Conservation (phyloP, 2,329 filamentous ascomycete genomes). For the Colletotrichum magnum region DNA sequence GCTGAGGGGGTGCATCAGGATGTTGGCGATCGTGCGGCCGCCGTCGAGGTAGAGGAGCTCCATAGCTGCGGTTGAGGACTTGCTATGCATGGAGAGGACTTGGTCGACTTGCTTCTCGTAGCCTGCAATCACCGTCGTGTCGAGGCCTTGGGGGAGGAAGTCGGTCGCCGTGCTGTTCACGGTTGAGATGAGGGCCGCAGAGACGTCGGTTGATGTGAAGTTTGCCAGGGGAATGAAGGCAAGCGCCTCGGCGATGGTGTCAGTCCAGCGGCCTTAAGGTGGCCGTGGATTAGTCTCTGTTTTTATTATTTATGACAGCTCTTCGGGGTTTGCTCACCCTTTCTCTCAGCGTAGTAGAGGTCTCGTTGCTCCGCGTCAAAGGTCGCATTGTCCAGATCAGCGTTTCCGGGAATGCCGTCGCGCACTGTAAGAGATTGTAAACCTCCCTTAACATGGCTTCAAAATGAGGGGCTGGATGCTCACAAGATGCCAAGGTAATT, state of each 20-base stretch:
- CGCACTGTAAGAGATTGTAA: background rate
- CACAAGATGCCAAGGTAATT: slow-evolving; percentile 11
- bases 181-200: slow-evolving; percentile 44
- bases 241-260: slow-evolving; percentile 43
- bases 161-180: slow-evolving; percentile 47
- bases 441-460: background rate
- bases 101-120: slow-evolving; percentile 52
- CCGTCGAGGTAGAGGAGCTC: slow-evolving; percentile 51
- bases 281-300: no score
- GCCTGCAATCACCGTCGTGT: slow-evolving; percentile 52
- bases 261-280: slow-evolving; percentile 47
- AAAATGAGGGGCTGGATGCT: no score
- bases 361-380: slow-evolving; percentile 51
- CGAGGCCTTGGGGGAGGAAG: slow-evolving; percentile 50
- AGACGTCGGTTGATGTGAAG: slow-evolving; percentile 44
- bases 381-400: slow-evolving; percentile 48
- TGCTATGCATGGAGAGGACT: slow-evolving; percentile 47
- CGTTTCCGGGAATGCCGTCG: slow-evolving; percentile 13
- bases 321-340: background rate
- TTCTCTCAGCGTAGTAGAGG: slow-evolving; percentile 47
- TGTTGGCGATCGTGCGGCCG: slow-evolving; percentile 48
- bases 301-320: no score
- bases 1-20: slow-evolving; percentile 55
- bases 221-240: slow-evolving; percentile 42
- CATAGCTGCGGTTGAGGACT: slow-evolving; percentile 43